Base-by-base conservation (phyloP, 176 grass and related monocot species). In the Triticum turgidum region DNA sequence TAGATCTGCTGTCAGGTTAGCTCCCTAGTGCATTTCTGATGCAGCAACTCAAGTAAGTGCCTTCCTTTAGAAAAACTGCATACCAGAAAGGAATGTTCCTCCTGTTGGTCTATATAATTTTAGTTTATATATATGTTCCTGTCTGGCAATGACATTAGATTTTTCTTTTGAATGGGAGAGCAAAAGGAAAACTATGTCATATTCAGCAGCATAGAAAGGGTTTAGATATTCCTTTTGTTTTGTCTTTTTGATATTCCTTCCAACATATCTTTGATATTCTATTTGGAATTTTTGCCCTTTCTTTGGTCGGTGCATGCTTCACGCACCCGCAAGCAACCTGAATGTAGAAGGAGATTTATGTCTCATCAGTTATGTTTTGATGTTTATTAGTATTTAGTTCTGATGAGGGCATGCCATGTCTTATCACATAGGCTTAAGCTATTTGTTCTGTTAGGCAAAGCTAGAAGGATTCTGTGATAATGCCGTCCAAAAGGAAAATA, bases 181-280 rank as follows among this genome's bases (percentile, higher is more conserved):
- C 56, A 34, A 33, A 66, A 81, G 51, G 51, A 87, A 87, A 80
- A 64, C 35, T 59, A 74, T 90, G 68, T 74, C 75, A 75, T 74
- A 37, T 65, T 74, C 44, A 74, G 81, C 81, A 80, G 24, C 81
- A 87, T 76, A 70, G 80, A 91, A 88, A 47, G 3, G 69, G 69
- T 11, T 76, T 51, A 88, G 64, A 84, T 91, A 85, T 91, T 91
- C 89, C 85, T 69, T 81, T 51, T 88, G 85, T 81, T 71, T 76
- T 21, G 11, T 38, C 77, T 76, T 84, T 82, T 79, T 45, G 12
- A 68, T 83, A 80, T 91, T 80, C 89, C 5, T 45, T 56, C 35
- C 45, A 69, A 47, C 89, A 84, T 81, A 88, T 91, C 81, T 81
- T 84, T 6, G 27, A 76, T 91, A 81, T 87, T 84, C 17, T 91